Percentiles rank a stretch among this genome's conserved stretches.
Evolutionary conservation across 768 basidiomycete species (phyloP).

Genomic region (Zangia roseola): DNA sequence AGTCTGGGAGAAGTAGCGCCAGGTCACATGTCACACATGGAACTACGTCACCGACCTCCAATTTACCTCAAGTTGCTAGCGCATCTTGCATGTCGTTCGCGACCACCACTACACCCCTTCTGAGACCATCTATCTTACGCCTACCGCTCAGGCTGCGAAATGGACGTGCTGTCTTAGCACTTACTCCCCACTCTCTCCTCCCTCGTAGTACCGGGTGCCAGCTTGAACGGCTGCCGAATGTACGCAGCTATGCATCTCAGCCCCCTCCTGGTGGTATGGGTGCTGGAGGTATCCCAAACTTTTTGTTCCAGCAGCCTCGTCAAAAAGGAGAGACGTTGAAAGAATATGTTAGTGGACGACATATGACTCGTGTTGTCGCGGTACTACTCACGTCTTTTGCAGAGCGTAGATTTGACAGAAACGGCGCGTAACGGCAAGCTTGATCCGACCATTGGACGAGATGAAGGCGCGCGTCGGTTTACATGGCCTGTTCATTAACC

Average conservation of each 20-base stretch:
- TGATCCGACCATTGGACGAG: conserved; percentile 88
- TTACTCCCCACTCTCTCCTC: too few species aligned
- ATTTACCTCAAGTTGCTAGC: too few species aligned
- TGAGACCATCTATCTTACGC: conserved; percentile 10
- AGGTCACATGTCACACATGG: too few species aligned
- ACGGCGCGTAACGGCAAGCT: conserved; percentile 82
- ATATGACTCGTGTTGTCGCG: not conserved
- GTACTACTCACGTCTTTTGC: not conserved
- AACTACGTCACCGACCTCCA: too few species aligned
- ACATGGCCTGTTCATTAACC: not conserved
- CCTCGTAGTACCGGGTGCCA: not conserved
- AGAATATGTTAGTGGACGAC: conserved; percentile 59
- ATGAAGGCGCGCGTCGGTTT: conserved; percentile 54
- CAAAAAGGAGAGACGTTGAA: conserved; percentile 85
- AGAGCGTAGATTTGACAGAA: conserved; percentile 85
- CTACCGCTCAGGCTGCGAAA: conserved; percentile 18
- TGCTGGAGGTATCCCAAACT: conserved; percentile 51
- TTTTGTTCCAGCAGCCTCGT: conserved; percentile 55
- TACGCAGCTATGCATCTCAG: conserved; percentile 47
- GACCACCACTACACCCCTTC: not conserved
- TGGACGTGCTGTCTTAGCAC: conserved; percentile 11
- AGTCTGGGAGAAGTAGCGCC: too few species aligned
- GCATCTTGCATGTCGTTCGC: conserved; percentile 13
- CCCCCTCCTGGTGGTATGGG: conserved; percentile 41
- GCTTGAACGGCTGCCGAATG: not conserved